Percentiles rank a stretch among this genome's conserved stretches.
Conservation (phyloP, 2,329 filamentous ascomycete genomes). For the Penicillium sp. region DNA sequence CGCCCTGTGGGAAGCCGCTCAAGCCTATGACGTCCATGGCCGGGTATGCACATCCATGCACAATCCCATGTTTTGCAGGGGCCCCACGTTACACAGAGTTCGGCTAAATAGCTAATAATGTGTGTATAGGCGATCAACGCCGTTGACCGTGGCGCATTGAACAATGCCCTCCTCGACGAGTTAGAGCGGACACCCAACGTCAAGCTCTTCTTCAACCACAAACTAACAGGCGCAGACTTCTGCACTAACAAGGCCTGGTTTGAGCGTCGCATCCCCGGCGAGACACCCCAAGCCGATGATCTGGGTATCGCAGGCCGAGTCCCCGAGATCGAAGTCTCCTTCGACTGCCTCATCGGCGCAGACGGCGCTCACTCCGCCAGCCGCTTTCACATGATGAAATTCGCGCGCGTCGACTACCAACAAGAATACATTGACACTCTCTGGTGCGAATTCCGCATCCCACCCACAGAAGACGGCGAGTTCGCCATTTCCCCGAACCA, state of each 20-base stretch:
- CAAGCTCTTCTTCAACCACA: conserved; percentile 88
- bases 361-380: conserved; percentile 93
- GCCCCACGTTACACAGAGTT: conserved; percentile 4
- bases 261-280: conserved; percentile 54
- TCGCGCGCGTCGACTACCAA: conserved; percentile 80
- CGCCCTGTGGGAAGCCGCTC: conserved; percentile 71
- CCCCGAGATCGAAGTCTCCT: conserved; percentile 76
- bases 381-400: conserved; percentile 96
- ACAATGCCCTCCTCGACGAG: conserved; percentile 79
- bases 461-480: conserved; percentile 51
- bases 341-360: conserved; percentile 90
- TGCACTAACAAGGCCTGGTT: conserved; percentile 81
- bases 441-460: conserved; percentile 94
- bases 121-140: conserved; percentile 73
- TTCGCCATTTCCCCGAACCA: conserved; percentile 90
- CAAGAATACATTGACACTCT: conserved; percentile 95
- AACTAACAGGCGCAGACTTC: conserved; percentile 88
- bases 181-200: conserved; percentile 86
- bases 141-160: conserved; percentile 80
- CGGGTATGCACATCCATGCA: conserved; percentile 55
- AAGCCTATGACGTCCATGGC: conserved; percentile 87
- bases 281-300: conserved; percentile 31
- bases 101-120: conserved; percentile 1
- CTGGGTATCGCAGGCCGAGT: conserved; percentile 47
- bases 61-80: conserved; percentile 2